Percentiles rank a stretch among this genome's conserved stretches.
phyloP scores from a whole-genome alignment of 2,329 filamentous ascomycete species.

The Pestalotiopsis sp. region DNA sequence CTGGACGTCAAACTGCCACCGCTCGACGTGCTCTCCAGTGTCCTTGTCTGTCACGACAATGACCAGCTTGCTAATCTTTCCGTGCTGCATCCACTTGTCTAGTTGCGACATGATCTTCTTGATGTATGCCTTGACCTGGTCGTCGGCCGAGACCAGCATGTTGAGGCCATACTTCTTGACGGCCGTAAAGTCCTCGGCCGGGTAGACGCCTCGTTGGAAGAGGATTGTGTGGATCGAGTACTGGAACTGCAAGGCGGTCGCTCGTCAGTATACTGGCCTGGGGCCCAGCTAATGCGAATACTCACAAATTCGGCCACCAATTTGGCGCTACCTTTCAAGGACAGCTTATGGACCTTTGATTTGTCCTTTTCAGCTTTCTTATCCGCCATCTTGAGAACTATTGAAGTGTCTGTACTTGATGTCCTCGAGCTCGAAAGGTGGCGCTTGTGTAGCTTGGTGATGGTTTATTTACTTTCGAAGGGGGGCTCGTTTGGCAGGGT shows the following conservation, averaged over 20 bases:
- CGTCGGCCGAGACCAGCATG: slow-evolving; percentile 95
- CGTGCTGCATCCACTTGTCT: slow-evolving; percentile 95
- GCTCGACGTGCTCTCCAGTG: slow-evolving; percentile 91
- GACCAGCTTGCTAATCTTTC: slow-evolving; percentile 96
- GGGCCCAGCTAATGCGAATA: slow-evolving; percentile 24
- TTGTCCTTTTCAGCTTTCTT: slow-evolving; percentile 60
- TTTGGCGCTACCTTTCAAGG: slow-evolving; percentile 81
- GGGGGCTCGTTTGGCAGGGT: slow-evolving; percentile 11
- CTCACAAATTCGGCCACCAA: slow-evolving; percentile 93
- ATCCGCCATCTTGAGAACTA: slow-evolving; percentile 26
- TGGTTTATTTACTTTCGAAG: slow-evolving; percentile 13
- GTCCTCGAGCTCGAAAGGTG: neutral
- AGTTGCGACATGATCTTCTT: slow-evolving; percentile 99
- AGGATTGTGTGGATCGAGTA: slow-evolving; percentile 98
- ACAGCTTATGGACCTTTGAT: slow-evolving; percentile 93
- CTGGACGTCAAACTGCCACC: slow-evolving; percentile 91
- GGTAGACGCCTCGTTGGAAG: slow-evolving; percentile 85
- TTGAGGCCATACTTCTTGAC: slow-evolving; percentile 99
- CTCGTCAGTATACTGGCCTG: neutral
- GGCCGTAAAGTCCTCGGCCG: slow-evolving; percentile 93
- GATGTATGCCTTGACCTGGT: slow-evolving; percentile 98
- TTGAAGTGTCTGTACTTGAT: neutral
- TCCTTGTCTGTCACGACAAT: slow-evolving; percentile 97
- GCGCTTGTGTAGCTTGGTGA: neutral
- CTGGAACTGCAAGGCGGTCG: slow-evolving; percentile 68